Evolutionary conservation across 352 stramenopile species (phyloP), one percentile per base, ranked within the genome.

Genomic region (Paralagenidium karlingii): DNA sequence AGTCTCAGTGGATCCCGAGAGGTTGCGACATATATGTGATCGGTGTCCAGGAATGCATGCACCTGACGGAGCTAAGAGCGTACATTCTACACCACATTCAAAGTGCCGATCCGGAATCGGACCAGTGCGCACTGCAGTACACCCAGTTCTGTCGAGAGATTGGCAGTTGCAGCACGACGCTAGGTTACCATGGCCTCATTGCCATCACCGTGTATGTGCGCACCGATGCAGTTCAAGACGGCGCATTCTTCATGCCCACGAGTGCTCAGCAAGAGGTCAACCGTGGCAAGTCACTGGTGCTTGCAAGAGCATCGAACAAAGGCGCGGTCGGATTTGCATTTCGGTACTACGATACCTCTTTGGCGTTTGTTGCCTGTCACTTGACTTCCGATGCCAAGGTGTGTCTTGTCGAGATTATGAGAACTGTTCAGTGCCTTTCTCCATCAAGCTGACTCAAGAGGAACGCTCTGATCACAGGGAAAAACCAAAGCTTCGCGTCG

Each of bases 41-140:
- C 30, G 84, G 80, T n/a, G 66, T 94, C 6, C 82, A 95, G 46
- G 84, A 96, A 50, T 96, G 84, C 55, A 86, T 94, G 63, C 61
- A 89, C 33, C 55, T 94, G 28, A 57, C 40, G 6, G 71, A 84
- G 24, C 43, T 94, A 7, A 64, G 83, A 31, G 52, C 56, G 19
- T 82, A 79, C 28, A 65, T 94, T 12, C 41, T 69, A 22, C 57
- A 71, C 8, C 61, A 92, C 32, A 58, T 88, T 26, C 53, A 69
- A 12, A 43, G 55, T 0, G 63, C 53, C 8, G 76, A 68, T 8
- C 65, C 55, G 8, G 44, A 61, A n/a, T n/a, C n/a, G n/a, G n/a
- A n/a, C n/a, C n/a, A n/a, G n/a, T n/a, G n/a, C n/a, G n/a, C n/a
- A n/a, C n/a, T n/a, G 10, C 73, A 76, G 46, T 94, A 84, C 20